These are phyloP conservation scores for Candida pseudoviswanathii DNA, from an alignment of 1,139 yeast species.

Conservation along the genomic window DNA sequence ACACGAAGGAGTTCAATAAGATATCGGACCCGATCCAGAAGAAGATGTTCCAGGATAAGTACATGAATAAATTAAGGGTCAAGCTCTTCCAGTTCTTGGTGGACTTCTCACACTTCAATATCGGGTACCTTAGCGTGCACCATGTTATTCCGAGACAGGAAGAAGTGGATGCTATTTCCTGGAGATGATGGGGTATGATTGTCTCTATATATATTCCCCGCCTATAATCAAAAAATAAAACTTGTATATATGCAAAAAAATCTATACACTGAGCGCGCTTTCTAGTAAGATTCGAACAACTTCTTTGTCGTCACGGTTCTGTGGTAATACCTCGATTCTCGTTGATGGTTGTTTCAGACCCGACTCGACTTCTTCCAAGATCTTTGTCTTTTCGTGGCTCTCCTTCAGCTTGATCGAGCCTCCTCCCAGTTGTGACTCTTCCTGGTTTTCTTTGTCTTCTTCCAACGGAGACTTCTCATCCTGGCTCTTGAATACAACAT, in stretches of 20 bases:
- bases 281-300: background rate
- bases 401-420: background rate
- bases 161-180: slow-evolving; percentile 7
- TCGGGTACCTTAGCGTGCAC: slow-evolving; percentile 34
- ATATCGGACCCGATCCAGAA: slow-evolving; percentile 18
- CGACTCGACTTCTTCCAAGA: no score
- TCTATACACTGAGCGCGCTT: background rate
- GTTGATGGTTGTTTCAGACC: no score
- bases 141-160: slow-evolving; percentile 9
- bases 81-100: slow-evolving; percentile 33
- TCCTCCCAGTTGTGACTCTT: background rate
- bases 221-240: background rate
- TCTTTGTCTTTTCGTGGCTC: background rate
- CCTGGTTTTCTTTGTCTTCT: background rate
- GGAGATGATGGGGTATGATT: slow-evolving; percentile 7
- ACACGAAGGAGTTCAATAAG: slow-evolving; percentile 18
- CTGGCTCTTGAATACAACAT: slow-evolving; percentile 34
- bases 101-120: slow-evolving; percentile 34
- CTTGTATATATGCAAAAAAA: slow-evolving; percentile 4
- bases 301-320: slow-evolving; percentile 6
- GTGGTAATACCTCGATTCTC: slow-evolving; percentile 7
- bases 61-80: slow-evolving; percentile 25
- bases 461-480: no score
- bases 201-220: background rate
- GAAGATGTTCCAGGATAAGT: slow-evolving; percentile 15